Evolutionary conservation across 768 basidiomycete genomes (phyloP).

Genomic region (Suillus fuscotomentosus): DNA sequence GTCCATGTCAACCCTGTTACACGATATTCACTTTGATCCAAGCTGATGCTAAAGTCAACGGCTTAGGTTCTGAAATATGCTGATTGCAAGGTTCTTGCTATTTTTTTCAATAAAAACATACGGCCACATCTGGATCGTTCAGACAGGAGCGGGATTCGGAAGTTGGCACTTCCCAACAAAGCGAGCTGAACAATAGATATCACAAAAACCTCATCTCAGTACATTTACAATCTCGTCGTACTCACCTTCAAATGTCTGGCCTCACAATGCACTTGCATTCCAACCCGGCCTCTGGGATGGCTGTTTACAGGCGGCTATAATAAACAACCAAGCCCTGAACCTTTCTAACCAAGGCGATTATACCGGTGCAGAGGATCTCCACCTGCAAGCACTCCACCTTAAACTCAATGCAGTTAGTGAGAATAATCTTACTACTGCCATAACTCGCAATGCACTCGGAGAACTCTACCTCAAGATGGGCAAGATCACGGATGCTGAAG

Average conservation of each 20-base stretch:
- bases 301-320: slow-evolving; percentile 10
- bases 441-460: slow-evolving; percentile 34
- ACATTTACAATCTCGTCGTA: neutral
- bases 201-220: neutral
- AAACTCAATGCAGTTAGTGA: slow-evolving; percentile 25
- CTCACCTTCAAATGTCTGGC: neutral
- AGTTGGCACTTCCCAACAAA: neutral
- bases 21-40: neutral
- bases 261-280: slow-evolving; percentile 2
- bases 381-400: slow-evolving; percentile 31
- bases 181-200: neutral
- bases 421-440: slow-evolving; percentile 25
- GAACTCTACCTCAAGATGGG: slow-evolving; percentile 36
- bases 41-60: neutral
- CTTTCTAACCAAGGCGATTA: slow-evolving; percentile 22
- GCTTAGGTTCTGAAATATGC: neutral
- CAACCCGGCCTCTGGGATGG: slow-evolving; percentile 7
- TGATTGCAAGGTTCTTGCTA: neutral
- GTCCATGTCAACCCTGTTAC: neutral
- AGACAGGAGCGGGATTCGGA: neutral
- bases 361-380: slow-evolving; percentile 27
- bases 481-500: slow-evolving; percentile 36
- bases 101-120: neutral
- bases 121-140: neutral
- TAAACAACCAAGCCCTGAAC: slow-evolving; percentile 21